Evolutionary conservation across 805 yeast genomes (phyloP).

Genomic region (Saturnispora hagleri): DNA sequence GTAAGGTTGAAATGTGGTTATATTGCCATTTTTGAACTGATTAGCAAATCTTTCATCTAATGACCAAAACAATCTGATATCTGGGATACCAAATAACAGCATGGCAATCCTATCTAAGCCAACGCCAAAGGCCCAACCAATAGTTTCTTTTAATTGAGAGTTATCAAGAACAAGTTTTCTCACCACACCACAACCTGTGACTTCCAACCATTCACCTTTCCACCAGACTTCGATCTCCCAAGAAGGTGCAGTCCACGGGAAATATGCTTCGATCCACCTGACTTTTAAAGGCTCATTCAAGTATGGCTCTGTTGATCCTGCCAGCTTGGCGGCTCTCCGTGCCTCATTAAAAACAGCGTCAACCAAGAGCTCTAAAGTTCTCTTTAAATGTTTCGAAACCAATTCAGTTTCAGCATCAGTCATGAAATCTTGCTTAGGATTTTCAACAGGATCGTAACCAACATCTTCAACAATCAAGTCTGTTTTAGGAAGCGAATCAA

Average conservation of each 20-base stretch:
- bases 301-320: conserved; percentile 54
- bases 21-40: conserved; percentile 61
- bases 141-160: conserved; percentile 55
- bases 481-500: conserved; percentile 55
- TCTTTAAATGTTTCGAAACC: conserved; percentile 68
- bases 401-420: conserved; percentile 57
- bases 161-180: conserved; percentile 66
- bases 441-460: conserved; percentile 39
- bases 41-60: conserved; percentile 61
- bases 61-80: conserved; percentile 90
- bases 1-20: conserved; percentile 73
- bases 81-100: conserved; percentile 92
- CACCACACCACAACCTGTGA: conserved; percentile 93
- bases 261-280: conserved; percentile 91
- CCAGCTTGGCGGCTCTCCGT: conserved; percentile 46
- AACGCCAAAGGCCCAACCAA: conserved; percentile 97
- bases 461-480: conserved; percentile 75
- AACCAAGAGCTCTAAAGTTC: conserved; percentile 77
- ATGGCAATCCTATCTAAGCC: conserved; percentile 94
- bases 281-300: conserved; percentile 69
- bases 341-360: conserved; percentile 75
- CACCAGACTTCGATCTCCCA: conserved; percentile 99
- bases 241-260: conserved; percentile 98
- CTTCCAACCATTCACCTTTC: conserved; percentile 96
- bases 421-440: conserved; percentile 80